Evolutionary conservation across 345 rosid species (phyloP).

Genomic region (Populus euphratica): DNA sequence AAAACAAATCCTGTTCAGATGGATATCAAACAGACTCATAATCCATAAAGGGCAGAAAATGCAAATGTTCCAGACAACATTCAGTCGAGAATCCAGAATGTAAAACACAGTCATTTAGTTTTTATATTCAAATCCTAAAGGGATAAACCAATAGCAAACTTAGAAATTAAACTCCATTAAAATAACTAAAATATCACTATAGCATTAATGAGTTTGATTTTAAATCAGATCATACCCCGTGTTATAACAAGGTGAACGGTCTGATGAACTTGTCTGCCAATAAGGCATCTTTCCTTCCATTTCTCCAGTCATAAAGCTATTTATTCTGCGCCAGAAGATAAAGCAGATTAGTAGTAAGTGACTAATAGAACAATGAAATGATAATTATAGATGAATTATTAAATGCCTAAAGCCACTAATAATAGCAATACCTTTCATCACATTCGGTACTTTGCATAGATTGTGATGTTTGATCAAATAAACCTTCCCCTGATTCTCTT

Average conservation of each 20-base stretch:
- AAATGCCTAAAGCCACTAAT: background rate
- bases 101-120: background rate
- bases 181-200: background rate
- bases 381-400: background rate
- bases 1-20: too few species aligned
- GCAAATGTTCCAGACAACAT: background rate
- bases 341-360: background rate
- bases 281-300: slow-evolving; percentile 43
- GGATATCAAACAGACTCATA: too few species aligned
- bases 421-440: slow-evolving; percentile 50
- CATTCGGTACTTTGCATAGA: slow-evolving; percentile 27
- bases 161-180: background rate
- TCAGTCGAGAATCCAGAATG: background rate
- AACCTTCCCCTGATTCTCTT: slow-evolving; percentile 29
- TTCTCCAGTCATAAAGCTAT: slow-evolving; percentile 20
- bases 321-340: slow-evolving; percentile 37
- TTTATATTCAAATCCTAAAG: background rate
- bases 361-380: background rate
- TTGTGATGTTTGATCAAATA: slow-evolving; percentile 26
- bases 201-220: background rate
- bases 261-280: slow-evolving; percentile 44
- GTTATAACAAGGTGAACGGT: slow-evolving; percentile 44
- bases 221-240: slow-evolving; percentile 47
- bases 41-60: too few species aligned
- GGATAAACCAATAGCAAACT: background rate